A percentile compares a stretch with the other conserved stretches of the same genome.
phyloP scores from a whole-genome alignment of 352 stramenopile genomes.

The Globisporangium mamillatum region DNA sequence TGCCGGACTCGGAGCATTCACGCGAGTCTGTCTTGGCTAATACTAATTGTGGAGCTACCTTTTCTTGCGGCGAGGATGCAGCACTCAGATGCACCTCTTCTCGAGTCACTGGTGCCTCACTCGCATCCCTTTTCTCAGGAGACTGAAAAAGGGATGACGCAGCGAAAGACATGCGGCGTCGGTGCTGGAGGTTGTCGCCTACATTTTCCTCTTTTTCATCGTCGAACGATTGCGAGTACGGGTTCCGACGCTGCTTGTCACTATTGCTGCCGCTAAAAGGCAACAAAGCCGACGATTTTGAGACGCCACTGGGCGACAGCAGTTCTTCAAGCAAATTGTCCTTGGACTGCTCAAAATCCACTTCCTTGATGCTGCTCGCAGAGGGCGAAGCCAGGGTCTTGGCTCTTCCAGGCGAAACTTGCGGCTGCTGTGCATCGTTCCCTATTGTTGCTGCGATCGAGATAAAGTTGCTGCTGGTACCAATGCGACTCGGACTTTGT shows the following conservation, averaged over 20 bases:
- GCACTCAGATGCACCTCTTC: not conserved
- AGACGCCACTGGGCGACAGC: slow-evolving; percentile 25
- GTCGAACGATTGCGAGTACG: slow-evolving; percentile 55
- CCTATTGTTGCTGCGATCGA: not conserved
- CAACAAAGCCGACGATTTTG: slow-evolving; percentile 18
- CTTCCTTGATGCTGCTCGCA: slow-evolving; percentile 43
- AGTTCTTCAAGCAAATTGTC: slow-evolving; percentile 66
- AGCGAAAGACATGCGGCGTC: not conserved
- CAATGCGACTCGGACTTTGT: slow-evolving; percentile 5
- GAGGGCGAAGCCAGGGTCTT: slow-evolving; percentile 40
- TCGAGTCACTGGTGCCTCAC: not conserved
- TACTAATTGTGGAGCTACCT: not conserved
- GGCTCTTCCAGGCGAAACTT: slow-evolving; percentile 32
- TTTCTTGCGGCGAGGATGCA: not conserved
- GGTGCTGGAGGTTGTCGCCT: not conserved
- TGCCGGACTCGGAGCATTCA: not conserved
- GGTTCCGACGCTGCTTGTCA: slow-evolving; percentile 25
- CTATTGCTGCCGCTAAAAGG: slow-evolving; percentile 8
- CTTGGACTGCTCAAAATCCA: slow-evolving; percentile 69
- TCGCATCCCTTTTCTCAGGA: not conserved
- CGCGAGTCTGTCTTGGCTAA: not conserved
- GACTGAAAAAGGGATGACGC: slow-evolving; percentile 12
- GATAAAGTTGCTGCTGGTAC: slow-evolving; percentile 10
- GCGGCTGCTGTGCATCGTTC: slow-evolving; percentile 16
- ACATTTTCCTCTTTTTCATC: slow-evolving; percentile 18